phyloP scores from a whole-genome alignment of 2,329 filamentous ascomycete species.

The Colletotrichum cuscutae region DNA sequence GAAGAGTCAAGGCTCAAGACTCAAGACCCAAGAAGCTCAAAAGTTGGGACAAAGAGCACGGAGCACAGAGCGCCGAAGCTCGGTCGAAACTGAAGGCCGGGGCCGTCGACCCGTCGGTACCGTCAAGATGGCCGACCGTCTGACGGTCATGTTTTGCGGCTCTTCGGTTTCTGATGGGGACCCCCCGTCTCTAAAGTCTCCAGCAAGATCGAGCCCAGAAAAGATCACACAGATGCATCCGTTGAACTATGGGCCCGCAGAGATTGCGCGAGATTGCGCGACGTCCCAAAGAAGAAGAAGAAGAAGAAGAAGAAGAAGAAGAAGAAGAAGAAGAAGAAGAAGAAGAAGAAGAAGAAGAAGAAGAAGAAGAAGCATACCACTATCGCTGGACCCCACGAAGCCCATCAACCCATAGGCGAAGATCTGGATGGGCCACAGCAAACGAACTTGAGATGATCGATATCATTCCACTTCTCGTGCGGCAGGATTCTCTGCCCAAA shows the following conservation, averaged over 20 bases:
- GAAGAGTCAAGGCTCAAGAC: neutral
- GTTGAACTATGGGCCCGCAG: neutral
- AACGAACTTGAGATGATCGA: neutral
- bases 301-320: neutral
- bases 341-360: neutral
- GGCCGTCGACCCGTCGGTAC: neutral
- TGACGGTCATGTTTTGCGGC: constrained; percentile 6
- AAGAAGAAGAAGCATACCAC: neutral
- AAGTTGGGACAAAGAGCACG: neutral
- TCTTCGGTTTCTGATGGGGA: constrained; percentile 2
- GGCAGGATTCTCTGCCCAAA: neutral
- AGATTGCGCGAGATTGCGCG: constrained; percentile 4
- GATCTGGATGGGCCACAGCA: neutral
- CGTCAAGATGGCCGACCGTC: neutral
- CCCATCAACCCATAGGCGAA: neutral
- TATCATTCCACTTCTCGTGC: neutral
- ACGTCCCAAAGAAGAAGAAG: constrained; percentile 1
- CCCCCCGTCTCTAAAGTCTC: neutral
- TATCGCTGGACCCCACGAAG: constrained; percentile 2
- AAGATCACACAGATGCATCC: neutral
- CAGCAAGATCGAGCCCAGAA: neutral
- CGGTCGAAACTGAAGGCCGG: constrained; percentile 15
- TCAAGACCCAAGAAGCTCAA: neutral
- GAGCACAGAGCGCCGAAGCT: constrained; percentile 3
- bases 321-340: neutral